phyloP scores from a whole-genome alignment of 1,284 basidiomycete species.

The Cryptococcus wingfieldii region DNA sequence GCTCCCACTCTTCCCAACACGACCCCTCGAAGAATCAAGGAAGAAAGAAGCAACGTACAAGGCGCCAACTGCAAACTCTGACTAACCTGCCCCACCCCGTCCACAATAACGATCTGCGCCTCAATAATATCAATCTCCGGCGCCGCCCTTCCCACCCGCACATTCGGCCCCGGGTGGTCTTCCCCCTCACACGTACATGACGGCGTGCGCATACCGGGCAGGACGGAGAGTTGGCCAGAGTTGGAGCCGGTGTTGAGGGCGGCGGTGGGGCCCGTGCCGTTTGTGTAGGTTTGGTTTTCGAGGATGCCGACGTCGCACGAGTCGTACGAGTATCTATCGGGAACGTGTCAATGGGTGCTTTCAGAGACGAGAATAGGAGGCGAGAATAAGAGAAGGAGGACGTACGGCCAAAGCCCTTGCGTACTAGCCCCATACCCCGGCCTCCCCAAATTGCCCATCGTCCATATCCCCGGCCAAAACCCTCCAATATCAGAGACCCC shows the following conservation, averaged over 20 bases:
- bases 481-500: constrained; percentile 44
- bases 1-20: too few relatives aligned
- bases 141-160: constrained; percentile 55
- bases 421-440: constrained; percentile 60
- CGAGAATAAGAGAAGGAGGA: constrained; percentile 6
- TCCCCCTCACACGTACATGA: constrained; percentile 55
- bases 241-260: constrained; percentile 42
- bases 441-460: constrained; percentile 51
- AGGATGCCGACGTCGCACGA: constrained; percentile 44
- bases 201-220: constrained; percentile 55
- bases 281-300: constrained; percentile 46
- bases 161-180: constrained; percentile 62
- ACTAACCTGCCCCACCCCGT: constrained; percentile 20
- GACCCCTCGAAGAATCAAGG: too few relatives aligned
- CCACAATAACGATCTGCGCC: constrained; percentile 49
- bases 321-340: constrained; percentile 40
- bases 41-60: neutral
- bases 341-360: neutral
- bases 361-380: neutral
- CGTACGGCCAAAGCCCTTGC: constrained; percentile 57
- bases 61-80: constrained; percentile 35
- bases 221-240: constrained; percentile 36
- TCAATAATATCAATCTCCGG: constrained; percentile 69
- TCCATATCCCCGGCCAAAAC: constrained; percentile 54
- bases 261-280: constrained; percentile 43